phyloP scores from a whole-genome alignment of 768 basidiomycete species.

The Xerocomellus amylosporus region DNA sequence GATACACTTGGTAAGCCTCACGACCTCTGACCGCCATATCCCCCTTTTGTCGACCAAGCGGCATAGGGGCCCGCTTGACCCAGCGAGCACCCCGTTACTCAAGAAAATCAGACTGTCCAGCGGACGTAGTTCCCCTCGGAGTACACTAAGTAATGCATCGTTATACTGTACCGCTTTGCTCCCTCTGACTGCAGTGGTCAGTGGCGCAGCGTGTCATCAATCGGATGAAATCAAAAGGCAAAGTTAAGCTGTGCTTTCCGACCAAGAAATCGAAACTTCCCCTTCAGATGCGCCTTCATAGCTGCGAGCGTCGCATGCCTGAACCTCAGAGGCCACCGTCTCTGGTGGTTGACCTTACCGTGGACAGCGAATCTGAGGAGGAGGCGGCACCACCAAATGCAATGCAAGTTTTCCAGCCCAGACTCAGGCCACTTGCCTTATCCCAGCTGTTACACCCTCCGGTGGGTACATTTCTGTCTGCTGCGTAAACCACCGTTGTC shows the following conservation, averaged over 20 bases:
- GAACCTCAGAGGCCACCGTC: neutral
- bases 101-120: slow-evolving; percentile 24
- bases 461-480: slow-evolving; percentile 14
- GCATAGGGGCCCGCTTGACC: neutral
- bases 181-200: slow-evolving; percentile 10
- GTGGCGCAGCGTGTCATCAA: slow-evolving; percentile 29
- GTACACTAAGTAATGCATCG: slow-evolving; percentile 20
- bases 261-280: slow-evolving; percentile 16
- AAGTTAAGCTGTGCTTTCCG: slow-evolving; percentile 19
- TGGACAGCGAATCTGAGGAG: slow-evolving; percentile 3
- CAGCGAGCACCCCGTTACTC: slow-evolving; percentile 5
- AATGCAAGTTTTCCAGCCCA: neutral
- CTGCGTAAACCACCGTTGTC: neutral
- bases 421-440: neutral
- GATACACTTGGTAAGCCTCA: slow-evolving; percentile 13
- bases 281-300: slow-evolving; percentile 17
- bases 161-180: neutral
- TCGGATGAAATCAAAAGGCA: slow-evolving; percentile 28
- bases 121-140: slow-evolving; percentile 13
- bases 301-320: slow-evolving; percentile 5
- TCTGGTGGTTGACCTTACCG: slow-evolving; percentile 23
- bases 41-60: slow-evolving; percentile 16
- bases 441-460: neutral
- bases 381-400: neutral
- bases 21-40: neutral